These are phyloP conservation scores for Ilyonectria sp. DNA, from an alignment of 2,329 filamentous ascomycete species.

Conservation along the genomic window DNA sequence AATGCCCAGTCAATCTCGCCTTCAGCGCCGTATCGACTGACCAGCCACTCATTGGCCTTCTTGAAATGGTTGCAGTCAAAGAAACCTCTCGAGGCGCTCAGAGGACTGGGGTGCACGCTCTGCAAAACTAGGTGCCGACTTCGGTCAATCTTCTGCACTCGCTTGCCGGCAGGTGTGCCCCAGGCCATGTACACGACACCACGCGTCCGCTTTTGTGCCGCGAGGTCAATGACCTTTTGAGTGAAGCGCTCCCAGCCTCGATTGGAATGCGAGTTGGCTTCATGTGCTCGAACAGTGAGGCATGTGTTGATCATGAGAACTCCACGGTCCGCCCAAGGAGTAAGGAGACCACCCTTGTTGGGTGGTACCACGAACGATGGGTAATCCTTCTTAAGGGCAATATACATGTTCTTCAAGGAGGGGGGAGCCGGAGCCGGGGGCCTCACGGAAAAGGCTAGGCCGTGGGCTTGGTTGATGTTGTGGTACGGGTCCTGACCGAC, in stretches of 20 bases:
- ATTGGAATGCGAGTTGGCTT: constrained; percentile 87
- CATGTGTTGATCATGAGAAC: constrained; percentile 96
- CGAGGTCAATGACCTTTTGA: constrained; percentile 89
- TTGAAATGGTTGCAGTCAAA: constrained; percentile 88
- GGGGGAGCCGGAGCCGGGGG: constrained; percentile 91
- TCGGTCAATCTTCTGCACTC: constrained; percentile 81
- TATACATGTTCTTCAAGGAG: constrained; percentile 95
- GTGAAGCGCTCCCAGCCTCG: constrained; percentile 96
- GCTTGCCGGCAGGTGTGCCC: constrained; percentile 87
- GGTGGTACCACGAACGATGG: constrained; percentile 83
- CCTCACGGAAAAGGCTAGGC: constrained; percentile 94
- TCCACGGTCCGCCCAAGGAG: constrained; percentile 93
- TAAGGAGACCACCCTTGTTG: constrained; percentile 85
- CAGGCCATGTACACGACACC: constrained; percentile 97
- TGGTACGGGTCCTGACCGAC: constrained; percentile 98
- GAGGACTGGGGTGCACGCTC: constrained; percentile 92
- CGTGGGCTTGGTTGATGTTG: constrained; percentile 95
- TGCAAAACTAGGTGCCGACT: constrained; percentile 86
- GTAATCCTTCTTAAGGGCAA: constrained; percentile 88
- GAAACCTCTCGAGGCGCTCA: constrained; percentile 87
- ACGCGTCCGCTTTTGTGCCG: constrained; percentile 80
- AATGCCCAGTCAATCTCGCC: constrained; percentile 89
- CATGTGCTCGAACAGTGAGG: constrained; percentile 90
- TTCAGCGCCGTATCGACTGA: constrained; percentile 82
- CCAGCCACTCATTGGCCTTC: constrained; percentile 88